Evolutionary conservation across 2,329 filamentous ascomycete genomes (phyloP).

Genomic region (Nemania sp.): DNA sequence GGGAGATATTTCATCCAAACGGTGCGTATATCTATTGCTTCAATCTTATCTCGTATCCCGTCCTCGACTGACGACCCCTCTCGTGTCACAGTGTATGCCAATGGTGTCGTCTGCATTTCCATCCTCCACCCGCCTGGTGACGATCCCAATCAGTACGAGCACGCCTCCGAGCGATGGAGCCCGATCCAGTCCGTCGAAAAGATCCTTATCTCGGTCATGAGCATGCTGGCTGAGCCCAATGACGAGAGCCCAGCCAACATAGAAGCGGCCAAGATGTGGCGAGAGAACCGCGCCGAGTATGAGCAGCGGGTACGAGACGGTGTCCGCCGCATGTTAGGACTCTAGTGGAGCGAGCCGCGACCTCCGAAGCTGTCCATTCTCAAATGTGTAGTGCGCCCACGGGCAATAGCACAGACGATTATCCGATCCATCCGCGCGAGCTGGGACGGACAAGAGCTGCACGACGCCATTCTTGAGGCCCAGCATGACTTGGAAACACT

Average conservation of each 20-base stretch:
- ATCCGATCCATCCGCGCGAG: not conserved
- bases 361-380: slow-evolving; percentile 23
- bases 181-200: slow-evolving; percentile 98
- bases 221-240: slow-evolving; percentile 97
- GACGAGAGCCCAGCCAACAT: slow-evolving; percentile 97
- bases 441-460: not conserved
- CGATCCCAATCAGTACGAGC: slow-evolving; percentile 98
- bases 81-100: slow-evolving; percentile 78
- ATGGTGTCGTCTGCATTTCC: slow-evolving; percentile 95
- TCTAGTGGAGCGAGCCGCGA: slow-evolving; percentile 59
- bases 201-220: slow-evolving; percentile 96
- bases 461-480: not conserved
- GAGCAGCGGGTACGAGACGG: slow-evolving; percentile 86
- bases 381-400: not conserved
- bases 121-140: slow-evolving; percentile 96
- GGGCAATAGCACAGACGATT: slow-evolving; percentile 27
- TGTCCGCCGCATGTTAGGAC: slow-evolving; percentile 81
- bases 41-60: too few relatives aligned
- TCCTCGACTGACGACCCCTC: slow-evolving; percentile 15
- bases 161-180: slow-evolving; percentile 94
- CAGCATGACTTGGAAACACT: not conserved
- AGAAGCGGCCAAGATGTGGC: slow-evolving; percentile 96
- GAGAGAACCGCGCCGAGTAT: slow-evolving; percentile 84
- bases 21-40: slow-evolving; percentile 64
- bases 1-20: slow-evolving; percentile 96